phyloP scores from a whole-genome alignment of 148 eudicot genomes.

The Heliosperma pusillum region DNA sequence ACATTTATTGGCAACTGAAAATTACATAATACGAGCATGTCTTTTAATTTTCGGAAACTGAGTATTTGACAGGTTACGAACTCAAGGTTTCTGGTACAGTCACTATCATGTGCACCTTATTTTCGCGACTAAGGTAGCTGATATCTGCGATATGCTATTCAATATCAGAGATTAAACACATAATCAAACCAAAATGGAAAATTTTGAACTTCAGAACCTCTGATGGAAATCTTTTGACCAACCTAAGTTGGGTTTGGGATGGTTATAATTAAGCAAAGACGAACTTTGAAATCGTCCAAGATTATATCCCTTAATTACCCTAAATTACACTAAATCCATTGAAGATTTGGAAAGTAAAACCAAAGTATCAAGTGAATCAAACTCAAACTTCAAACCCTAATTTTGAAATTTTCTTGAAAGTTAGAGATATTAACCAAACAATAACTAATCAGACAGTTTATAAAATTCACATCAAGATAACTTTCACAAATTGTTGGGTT shows the following conservation, averaged over 20 bases:
- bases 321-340: not conserved
- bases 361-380: not conserved
- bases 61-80: not conserved
- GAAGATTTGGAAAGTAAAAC: not conserved
- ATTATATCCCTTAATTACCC: not conserved
- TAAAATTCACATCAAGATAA: not conserved
- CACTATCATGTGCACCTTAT: not conserved
- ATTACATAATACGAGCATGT: not conserved
- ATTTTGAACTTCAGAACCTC: not conserved
- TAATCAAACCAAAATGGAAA: not conserved
- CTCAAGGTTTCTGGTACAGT: not conserved
- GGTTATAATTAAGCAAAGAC: not conserved
- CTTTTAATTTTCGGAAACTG: not conserved
- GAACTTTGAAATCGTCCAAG: not conserved
- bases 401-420: not conserved
- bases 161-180: not conserved
- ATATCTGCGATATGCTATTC: not conserved
- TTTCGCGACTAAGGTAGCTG: not conserved
- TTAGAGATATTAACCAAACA: not conserved
- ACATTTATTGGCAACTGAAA: not conserved
- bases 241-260: not conserved
- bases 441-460: not conserved
- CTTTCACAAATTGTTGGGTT: not conserved
- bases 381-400: conserved; percentile 8
- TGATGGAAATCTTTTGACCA: not conserved